Conservation (phyloP, 2,329 filamentous ascomycete species). For the Ophiostoma populinum region DNA sequence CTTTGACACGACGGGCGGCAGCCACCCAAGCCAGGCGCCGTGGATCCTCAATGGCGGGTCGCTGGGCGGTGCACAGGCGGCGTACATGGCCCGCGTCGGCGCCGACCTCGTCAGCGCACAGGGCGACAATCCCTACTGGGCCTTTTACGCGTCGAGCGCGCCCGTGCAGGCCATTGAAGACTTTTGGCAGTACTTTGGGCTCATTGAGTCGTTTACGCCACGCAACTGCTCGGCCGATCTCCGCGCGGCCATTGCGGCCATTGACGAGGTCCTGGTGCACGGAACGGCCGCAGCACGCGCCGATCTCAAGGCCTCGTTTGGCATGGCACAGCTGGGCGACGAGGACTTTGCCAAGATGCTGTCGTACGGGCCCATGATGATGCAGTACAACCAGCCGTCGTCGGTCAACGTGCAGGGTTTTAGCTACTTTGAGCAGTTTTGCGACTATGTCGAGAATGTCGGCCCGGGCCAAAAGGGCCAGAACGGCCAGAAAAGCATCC, state of each 20-base stretch:
- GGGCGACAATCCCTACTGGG: constrained; percentile 26
- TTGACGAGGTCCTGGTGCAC: constrained; percentile 28
- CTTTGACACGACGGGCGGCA: constrained; percentile 28
- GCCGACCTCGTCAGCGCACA: not conserved
- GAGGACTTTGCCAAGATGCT: constrained; percentile 31
- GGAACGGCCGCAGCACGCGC: constrained; percentile 22
- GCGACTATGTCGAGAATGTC: constrained; percentile 26
- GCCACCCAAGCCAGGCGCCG: constrained; percentile 28
- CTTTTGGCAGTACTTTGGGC: constrained; percentile 35
- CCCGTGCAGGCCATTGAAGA: constrained; percentile 33
- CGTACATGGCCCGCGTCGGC: constrained; percentile 10
- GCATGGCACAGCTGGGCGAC: constrained; percentile 25
- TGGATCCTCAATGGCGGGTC: constrained; percentile 39
- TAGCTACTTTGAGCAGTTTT: constrained; percentile 23
- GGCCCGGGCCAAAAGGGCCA: too few species aligned
- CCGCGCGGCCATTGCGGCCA: constrained; percentile 27
- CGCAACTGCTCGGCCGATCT: constrained; percentile 38
- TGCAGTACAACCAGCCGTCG: constrained; percentile 29
- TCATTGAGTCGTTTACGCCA: constrained; percentile 28
- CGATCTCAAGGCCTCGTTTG: constrained; percentile 32
- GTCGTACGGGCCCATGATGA: constrained; percentile 36
- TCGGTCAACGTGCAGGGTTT: too few species aligned
- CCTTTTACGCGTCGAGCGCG: constrained; percentile 36
- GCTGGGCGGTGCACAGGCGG: constrained; percentile 36
- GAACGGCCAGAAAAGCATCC: too few species aligned